A percentile compares a stretch with the other conserved stretches of the same genome.
Evolutionary conservation across 2,329 filamentous ascomycete genomes (phyloP).

Genomic region (Phyllosticta citriasiana): DNA sequence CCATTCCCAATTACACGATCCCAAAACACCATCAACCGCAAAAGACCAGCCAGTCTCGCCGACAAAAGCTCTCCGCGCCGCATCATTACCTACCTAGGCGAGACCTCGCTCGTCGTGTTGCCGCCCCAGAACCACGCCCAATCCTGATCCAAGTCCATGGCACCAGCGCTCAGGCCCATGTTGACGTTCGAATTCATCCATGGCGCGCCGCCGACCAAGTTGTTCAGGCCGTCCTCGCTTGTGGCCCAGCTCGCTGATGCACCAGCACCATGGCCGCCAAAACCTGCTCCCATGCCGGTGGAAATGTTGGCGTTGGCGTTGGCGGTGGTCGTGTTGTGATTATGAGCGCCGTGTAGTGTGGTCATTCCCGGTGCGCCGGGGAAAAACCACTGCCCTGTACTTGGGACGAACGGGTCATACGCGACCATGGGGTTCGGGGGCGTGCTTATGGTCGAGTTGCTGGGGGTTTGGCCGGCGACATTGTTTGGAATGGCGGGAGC

Average conservation of each 20-base stretch:
- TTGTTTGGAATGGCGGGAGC: slow-evolving; percentile 11
- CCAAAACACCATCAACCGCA: no score
- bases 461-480: slow-evolving; percentile 1
- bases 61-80: no score
- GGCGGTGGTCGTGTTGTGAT: background rate
- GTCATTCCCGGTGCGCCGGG: background rate
- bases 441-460: background rate
- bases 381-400: background rate
- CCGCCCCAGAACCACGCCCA: slow-evolving; percentile 32
- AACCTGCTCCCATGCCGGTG: slow-evolving; percentile 10
- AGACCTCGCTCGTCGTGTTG: background rate
- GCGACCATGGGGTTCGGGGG: slow-evolving; percentile 1
- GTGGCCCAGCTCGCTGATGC: background rate
- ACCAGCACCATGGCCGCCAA: slow-evolving; percentile 10
- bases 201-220: slow-evolving; percentile 19
- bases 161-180: slow-evolving; percentile 17
- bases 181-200: slow-evolving; percentile 27
- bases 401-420: slow-evolving; percentile 4
- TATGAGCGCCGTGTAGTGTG: background rate
- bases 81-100: background rate
- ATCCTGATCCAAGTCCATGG: slow-evolving; percentile 29
- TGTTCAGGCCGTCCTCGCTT: slow-evolving; percentile 7
- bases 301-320: background rate
- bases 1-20: no score
- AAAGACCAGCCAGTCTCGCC: no score